Base-by-base conservation (phyloP, 2,329 filamentous ascomycete species). In the Aspergillus texensis region DNA sequence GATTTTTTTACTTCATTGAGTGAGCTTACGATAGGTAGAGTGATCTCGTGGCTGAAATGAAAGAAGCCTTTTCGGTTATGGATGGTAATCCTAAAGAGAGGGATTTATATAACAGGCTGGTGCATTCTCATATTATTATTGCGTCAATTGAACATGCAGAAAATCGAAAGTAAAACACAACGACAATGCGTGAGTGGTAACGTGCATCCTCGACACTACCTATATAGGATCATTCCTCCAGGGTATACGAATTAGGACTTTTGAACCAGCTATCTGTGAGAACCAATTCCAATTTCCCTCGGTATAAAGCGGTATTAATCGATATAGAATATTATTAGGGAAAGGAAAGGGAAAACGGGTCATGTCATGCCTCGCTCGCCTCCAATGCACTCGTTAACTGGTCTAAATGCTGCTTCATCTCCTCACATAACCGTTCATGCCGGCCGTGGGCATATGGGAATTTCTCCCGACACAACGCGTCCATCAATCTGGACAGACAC, bases 331-430 rank as follows among this genome's bases (percentile, higher is more conserved):
- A 26, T 26, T 26, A 48, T n/a, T 41, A 16, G 45, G 8, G 21
- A 28, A 48, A 26, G 4, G 11, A 28, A 16, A 48, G 21, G n/a
- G 4, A 4, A 12, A 21, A 24, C 30, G 12, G 10, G 32, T 34
- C 24, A 50, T 36, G 24, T 41, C 43, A 61, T 21, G 34, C 14
- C 12, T 50, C 32, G 12, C 32, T 46, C 9, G 52, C 53, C 43
- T 60, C 61, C 26, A 67, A 46, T 1, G 53, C 58, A 3, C 53
- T 56, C 32, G 60, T 45, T 58, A 67, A 62, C 11, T 45, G 50
- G n/a, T 65, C 61, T 26, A 67, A 12, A 10, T 63, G 58, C 14
- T 48, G 52, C 34, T 59, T 59, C 65, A 66, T 66, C 53, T 62
- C 64, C 59, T 62, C 64, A 21, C 61, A 66, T 2, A 67, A 52